Conservation (phyloP, 2,329 filamentous ascomycete species). For the Botrytis elliptica region DNA sequence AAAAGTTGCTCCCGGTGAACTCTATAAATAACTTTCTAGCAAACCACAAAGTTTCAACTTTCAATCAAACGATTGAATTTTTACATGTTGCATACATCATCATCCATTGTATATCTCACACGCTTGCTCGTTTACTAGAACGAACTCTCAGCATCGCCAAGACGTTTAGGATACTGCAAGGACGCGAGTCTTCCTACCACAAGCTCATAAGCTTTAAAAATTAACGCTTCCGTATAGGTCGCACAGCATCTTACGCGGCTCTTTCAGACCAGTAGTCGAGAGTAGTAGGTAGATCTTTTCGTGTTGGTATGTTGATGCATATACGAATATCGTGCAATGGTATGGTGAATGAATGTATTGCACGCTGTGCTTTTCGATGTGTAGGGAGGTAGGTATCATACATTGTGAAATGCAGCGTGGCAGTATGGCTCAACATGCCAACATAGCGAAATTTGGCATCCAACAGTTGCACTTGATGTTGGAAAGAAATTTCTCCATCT, state of each 20-base stretch:
- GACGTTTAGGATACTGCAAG: conserved; percentile 19
- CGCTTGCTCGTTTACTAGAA: background rate
- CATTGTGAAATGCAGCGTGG: background rate
- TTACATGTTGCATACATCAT: background rate
- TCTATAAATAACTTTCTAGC: background rate
- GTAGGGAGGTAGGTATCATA: background rate
- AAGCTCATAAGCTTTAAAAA: conserved; percentile 3
- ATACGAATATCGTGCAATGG: background rate
- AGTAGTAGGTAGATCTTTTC: background rate
- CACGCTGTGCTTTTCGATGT: background rate
- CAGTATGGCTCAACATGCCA: background rate
- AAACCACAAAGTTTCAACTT: background rate
- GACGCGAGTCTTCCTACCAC: conserved; percentile 7
- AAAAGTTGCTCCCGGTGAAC: background rate
- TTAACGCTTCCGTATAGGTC: background rate
- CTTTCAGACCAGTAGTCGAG: background rate
- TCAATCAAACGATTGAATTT: background rate
- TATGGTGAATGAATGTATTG: background rate
- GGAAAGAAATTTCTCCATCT: too few species aligned
- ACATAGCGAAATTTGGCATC: background rate
- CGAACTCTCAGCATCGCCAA: conserved; percentile 11
- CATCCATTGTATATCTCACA: background rate
- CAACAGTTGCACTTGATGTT: background rate
- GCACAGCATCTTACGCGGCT: background rate
- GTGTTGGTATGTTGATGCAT: background rate